These are phyloP conservation scores for Asclepias syriaca DNA, from an alignment of 257 asterid genomes.

Conservation along the genomic window DNA sequence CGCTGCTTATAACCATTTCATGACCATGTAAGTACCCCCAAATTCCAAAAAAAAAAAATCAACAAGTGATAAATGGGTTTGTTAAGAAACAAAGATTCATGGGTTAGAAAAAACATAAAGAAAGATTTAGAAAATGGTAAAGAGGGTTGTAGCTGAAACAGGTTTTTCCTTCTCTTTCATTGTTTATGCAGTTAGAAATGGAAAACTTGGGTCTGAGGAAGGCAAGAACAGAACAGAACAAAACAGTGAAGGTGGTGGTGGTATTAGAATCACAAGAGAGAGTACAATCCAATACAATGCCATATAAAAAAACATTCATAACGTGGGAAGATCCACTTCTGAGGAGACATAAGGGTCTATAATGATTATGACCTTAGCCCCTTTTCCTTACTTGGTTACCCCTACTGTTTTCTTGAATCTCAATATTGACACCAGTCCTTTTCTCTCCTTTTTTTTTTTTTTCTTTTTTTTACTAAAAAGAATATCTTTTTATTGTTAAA, in stretches of 20 bases:
- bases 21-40: neutral
- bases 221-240: neutral
- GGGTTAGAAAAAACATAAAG: neutral
- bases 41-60: neutral
- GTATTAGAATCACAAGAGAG: too few relatives aligned
- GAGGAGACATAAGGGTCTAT: constrained; percentile 71
- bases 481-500: too few relatives aligned
- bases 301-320: constrained; percentile 37
- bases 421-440: constrained; percentile 1
- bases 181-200: neutral
- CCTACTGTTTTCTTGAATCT: neutral
- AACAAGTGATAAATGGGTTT: neutral
- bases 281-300: constrained; percentile 22
- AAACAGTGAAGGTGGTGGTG: too few relatives aligned
- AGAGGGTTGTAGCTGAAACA: neutral
- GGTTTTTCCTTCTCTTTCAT: constrained; percentile 4
- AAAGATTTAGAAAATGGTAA: neutral
- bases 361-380: constrained; percentile 36
- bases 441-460: too few relatives aligned
- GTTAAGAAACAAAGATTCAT: neutral
- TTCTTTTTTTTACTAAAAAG: too few relatives aligned
- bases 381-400: constrained; percentile 3
- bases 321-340: constrained; percentile 91
- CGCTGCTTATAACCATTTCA: neutral
- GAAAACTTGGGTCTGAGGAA: neutral